phyloP scores from a whole-genome alignment of 75 land plant genomes.

The Sequoiadendron giganteum region DNA sequence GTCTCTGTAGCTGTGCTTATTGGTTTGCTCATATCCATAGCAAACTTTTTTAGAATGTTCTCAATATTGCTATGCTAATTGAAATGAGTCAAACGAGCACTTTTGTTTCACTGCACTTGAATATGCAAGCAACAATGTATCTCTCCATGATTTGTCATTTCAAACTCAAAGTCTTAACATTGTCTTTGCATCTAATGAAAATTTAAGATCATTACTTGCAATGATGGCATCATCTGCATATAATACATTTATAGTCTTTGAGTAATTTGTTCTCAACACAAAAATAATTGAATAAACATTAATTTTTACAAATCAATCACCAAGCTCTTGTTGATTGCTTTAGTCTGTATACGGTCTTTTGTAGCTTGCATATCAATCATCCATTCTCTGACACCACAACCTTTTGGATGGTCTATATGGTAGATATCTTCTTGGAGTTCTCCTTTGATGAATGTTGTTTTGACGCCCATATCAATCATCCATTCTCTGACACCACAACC shows the following conservation, averaged over 20 bases:
- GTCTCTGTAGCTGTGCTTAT: neutral
- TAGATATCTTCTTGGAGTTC: neutral
- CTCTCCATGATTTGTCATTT: neutral
- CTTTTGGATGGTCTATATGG: neutral
- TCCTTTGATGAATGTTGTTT: neutral
- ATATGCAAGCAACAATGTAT: neutral
- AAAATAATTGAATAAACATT: too few relatives aligned
- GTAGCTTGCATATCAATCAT: neutral
- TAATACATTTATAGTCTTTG: too few relatives aligned
- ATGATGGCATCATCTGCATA: neutral
- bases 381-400: neutral
- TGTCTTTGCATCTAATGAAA: neutral
- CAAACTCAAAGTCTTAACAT: neutral
- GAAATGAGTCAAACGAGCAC: neutral
- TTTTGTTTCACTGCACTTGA: neutral
- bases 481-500: neutral
- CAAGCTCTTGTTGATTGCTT: neutral
- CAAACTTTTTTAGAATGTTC: neutral
- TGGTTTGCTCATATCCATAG: neutral
- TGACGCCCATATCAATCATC: neutral
- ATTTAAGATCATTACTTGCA: neutral
- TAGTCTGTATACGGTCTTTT: neutral
- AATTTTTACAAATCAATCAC: neutral
- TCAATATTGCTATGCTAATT: neutral
- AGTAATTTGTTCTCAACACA: too few relatives aligned